phyloP scores from a whole-genome alignment of 768 basidiomycete species.

The Hirschioporus abietinus region DNA sequence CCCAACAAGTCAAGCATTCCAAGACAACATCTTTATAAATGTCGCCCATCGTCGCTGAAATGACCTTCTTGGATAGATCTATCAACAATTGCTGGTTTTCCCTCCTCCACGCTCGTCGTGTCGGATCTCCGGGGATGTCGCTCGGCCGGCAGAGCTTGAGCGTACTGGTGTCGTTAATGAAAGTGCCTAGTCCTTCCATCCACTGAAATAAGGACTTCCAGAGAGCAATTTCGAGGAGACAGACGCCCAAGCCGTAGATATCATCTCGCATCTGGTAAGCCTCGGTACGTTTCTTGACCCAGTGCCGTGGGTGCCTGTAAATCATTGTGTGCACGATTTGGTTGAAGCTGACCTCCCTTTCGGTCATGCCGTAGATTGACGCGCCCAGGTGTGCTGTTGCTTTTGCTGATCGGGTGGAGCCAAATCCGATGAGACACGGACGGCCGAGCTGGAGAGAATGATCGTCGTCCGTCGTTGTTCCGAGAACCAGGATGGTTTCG shows the following conservation, averaged over 20 bases:
- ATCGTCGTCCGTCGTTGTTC: neutral
- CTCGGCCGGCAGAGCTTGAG: neutral
- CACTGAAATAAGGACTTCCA: neutral
- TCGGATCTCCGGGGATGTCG: neutral
- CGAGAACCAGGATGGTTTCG: neutral
- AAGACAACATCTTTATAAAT: neutral
- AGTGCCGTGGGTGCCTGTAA: neutral
- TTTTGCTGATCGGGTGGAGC: neutral
- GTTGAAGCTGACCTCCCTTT: neutral
- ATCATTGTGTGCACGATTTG: neutral
- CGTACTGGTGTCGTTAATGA: neutral
- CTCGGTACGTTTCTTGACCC: neutral
- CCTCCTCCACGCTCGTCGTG: neutral
- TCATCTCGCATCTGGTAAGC: slow-evolving; percentile 3
- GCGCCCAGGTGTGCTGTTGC: neutral
- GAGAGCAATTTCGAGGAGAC: neutral
- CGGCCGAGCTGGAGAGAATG: neutral
- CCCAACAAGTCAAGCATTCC: neutral
- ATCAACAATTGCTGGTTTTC: neutral
- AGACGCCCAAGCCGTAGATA: slow-evolving; percentile 1
- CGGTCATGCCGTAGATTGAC: neutral
- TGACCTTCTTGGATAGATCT: neutral
- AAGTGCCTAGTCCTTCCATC: neutral
- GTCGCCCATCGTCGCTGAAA: neutral
- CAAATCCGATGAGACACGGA: neutral